Conservation (phyloP, 805 yeast genomes). For the Soucietia sequanensis region DNA sequence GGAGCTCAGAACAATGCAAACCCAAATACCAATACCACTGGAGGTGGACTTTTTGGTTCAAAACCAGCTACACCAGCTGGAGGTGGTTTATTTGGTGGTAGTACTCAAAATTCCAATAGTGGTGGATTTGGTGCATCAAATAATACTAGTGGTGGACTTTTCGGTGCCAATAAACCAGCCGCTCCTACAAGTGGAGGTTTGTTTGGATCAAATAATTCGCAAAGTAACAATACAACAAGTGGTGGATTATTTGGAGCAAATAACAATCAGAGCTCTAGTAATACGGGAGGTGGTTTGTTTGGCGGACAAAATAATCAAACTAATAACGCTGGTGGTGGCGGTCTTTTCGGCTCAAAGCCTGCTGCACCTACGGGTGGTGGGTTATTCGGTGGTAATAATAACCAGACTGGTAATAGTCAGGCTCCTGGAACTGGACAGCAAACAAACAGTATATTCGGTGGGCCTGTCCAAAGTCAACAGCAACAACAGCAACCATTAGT, state of each 20-base stretch:
- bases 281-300: slow-evolving; percentile 24
- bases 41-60: slow-evolving; percentile 47
- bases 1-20: slow-evolving; percentile 6
- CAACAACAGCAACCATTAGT: slow-evolving; percentile 22
- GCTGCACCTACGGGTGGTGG: slow-evolving; percentile 32
- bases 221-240: slow-evolving; percentile 9
- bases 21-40: slow-evolving; percentile 19
- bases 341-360: slow-evolving; percentile 41
- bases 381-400: slow-evolving; percentile 38
- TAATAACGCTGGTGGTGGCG: slow-evolving; percentile 29
- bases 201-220: slow-evolving; percentile 15
- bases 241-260: slow-evolving; percentile 42
- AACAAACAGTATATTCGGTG: slow-evolving; percentile 11
- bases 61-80: slow-evolving; percentile 19
- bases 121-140: slow-evolving; percentile 10
- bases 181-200: slow-evolving; percentile 21
- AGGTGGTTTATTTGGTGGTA: slow-evolving; percentile 43
- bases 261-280: slow-evolving; percentile 11
- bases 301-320: slow-evolving; percentile 17
- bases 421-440: slow-evolving; percentile 11
- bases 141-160: slow-evolving; percentile 9
- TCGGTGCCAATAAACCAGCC: slow-evolving; percentile 15
- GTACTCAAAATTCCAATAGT: slow-evolving; percentile 15
- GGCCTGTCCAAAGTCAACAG: slow-evolving; percentile 18
- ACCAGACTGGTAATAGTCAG: slow-evolving; percentile 7